A percentile compares a stretch with the other conserved stretches of the same genome.
These are phyloP conservation scores for Stachybotrys chartarum DNA, from an alignment of 2,329 filamentous ascomycete genomes.

Conservation along the genomic window DNA sequence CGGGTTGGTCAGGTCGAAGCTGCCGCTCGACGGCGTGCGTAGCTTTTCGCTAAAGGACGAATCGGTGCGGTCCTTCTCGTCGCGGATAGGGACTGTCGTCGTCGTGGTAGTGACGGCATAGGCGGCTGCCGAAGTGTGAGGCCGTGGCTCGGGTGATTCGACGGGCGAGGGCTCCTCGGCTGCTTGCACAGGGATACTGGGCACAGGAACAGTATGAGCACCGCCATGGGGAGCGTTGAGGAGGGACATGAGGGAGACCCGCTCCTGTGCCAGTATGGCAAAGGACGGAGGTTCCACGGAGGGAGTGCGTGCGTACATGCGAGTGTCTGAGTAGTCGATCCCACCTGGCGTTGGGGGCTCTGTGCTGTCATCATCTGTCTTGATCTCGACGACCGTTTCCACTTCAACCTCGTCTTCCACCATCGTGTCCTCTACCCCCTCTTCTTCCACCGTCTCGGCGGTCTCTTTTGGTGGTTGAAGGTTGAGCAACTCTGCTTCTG, in stretches of 20 bases:
- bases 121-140: slow-evolving; percentile 34
- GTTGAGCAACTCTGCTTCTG: slow-evolving; percentile 39
- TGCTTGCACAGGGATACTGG: slow-evolving; percentile 30
- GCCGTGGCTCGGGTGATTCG: slow-evolving; percentile 22
- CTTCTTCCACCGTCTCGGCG: background rate
- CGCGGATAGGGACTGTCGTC: slow-evolving; percentile 43
- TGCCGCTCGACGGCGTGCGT: slow-evolving; percentile 35
- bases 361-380: slow-evolving; percentile 7
- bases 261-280: slow-evolving; percentile 44
- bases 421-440: slow-evolving; percentile 13
- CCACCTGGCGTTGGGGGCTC: slow-evolving; percentile 22
- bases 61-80: slow-evolving; percentile 29
- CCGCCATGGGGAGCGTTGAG: slow-evolving; percentile 47
- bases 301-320: slow-evolving; percentile 49
- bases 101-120: slow-evolving; percentile 44
- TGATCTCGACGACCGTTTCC: slow-evolving; percentile 10
- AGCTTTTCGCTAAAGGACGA: slow-evolving; percentile 37
- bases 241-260: slow-evolving; percentile 53
- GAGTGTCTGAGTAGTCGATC: slow-evolving; percentile 17
- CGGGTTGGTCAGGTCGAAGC: slow-evolving; percentile 48
- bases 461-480: slow-evolving; percentile 1
- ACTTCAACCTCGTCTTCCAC: slow-evolving; percentile 10
- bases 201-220: slow-evolving; percentile 23
- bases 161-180: slow-evolving; percentile 9
- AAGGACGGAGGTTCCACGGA: slow-evolving; percentile 56